A percentile compares a stretch with the other conserved stretches of the same genome.
Evolutionary conservation across 352 stramenopile species (phyloP).

Genomic region (Phytophthora megakarya): DNA sequence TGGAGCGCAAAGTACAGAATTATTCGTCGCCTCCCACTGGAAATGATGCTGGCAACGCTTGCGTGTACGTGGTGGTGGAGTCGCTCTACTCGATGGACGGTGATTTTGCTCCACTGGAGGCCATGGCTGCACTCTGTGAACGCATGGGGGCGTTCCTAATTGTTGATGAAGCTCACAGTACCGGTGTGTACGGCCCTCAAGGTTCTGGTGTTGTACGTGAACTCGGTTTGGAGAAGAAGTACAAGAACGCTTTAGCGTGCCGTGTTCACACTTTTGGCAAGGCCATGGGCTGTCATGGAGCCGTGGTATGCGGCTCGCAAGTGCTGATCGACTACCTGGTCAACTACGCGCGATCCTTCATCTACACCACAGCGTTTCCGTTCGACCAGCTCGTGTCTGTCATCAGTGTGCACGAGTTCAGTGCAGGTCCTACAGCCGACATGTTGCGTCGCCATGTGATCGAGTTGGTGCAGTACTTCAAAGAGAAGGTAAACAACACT

Average conservation of each 20-base stretch:
- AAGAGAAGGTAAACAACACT: conserved; percentile 43
- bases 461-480: conserved; percentile 85
- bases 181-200: conserved; percentile 88
- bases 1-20: conserved; percentile 70
- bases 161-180: conserved; percentile 97
- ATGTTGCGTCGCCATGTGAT: conserved; percentile 47
- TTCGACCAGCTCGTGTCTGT: conserved; percentile 93
- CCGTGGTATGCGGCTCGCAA: conserved; percentile 91
- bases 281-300: conserved; percentile 95
- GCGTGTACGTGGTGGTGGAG: conserved; percentile 96
- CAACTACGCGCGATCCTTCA: conserved; percentile 97
- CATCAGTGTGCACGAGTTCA: conserved; percentile 88
- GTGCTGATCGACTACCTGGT: conserved; percentile 94
- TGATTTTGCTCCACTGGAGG: conserved; percentile 90
- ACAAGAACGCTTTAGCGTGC: conserved; percentile 67
- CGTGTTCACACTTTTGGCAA: conserved; percentile 97
- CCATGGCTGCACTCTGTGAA: conserved; percentile 85
- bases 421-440: conserved; percentile 51
- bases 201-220: conserved; percentile 72
- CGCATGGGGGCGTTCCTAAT: conserved; percentile 88
- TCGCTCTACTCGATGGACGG: conserved; percentile 99
- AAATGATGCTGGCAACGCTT: conserved; percentile 29
- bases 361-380: conserved; percentile 96
- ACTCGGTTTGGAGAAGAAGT: conserved; percentile 78
- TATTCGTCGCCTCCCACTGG: conserved; percentile 16